A percentile compares a stretch with the other conserved stretches of the same genome.
Evolutionary conservation across 1,284 basidiomycete species (phyloP).

Genomic region (Rugosomyces carneus): DNA sequence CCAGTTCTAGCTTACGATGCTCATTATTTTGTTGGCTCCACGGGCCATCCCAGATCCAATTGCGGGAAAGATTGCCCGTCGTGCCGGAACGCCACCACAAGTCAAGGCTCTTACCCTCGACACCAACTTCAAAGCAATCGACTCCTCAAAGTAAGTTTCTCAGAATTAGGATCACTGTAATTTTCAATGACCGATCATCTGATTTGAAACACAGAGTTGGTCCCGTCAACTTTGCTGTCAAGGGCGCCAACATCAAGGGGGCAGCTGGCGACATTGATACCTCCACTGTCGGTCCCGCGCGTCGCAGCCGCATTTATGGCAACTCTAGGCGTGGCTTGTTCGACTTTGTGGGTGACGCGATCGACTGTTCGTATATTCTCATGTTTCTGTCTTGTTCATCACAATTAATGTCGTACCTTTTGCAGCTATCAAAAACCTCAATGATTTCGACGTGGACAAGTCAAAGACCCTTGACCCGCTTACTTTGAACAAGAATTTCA

Average conservation of each 20-base stretch:
- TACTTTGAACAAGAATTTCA: conserved; percentile 26
- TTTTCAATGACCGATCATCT: not conserved
- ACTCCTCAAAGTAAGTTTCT: conserved; percentile 23
- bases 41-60: conserved; percentile 32
- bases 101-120: conserved; percentile 40
- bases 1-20: too few relatives aligned
- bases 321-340: conserved; percentile 19
- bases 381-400: not conserved
- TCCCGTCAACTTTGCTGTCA: conserved; percentile 33
- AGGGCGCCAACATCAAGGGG: conserved; percentile 34
- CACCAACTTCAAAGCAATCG: conserved; percentile 33
- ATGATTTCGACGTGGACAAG: conserved; percentile 22
- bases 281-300: conserved; percentile 17
- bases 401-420: not conserved
- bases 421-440: conserved; percentile 22
- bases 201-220: conserved; percentile 24
- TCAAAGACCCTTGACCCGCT: conserved; percentile 22
- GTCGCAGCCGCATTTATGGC: conserved; percentile 22
- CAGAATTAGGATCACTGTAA: not conserved
- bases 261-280: conserved; percentile 29
- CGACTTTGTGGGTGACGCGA: conserved; percentile 23
- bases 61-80: conserved; percentile 25
- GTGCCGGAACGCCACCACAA: conserved; percentile 27
- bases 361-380: conserved; percentile 22
- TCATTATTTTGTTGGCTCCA: too few relatives aligned